These are phyloP conservation scores for Diutina mesorugosa DNA, from an alignment of 1,139 yeast genomes.

Conservation along the genomic window DNA sequence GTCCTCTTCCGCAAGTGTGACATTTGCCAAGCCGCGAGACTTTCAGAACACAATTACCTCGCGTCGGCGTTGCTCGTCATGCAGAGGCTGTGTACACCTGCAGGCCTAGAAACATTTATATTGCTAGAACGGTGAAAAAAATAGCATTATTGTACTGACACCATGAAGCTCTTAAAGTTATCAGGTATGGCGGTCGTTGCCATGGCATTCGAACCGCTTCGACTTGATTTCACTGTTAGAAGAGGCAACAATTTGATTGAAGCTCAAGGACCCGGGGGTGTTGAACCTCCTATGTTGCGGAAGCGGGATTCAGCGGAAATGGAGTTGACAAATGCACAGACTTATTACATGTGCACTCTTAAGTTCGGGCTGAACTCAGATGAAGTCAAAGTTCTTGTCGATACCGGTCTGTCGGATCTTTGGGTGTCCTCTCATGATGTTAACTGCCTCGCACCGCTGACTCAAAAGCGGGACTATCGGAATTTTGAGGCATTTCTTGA, in stretches of 20 bases:
- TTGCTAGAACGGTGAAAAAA: background rate
- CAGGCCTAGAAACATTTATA: background rate
- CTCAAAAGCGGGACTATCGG: background rate
- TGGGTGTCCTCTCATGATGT: conserved; percentile 30
- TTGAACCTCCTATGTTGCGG: background rate
- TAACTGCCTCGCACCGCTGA: background rate
- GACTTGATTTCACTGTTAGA: background rate
- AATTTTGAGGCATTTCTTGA: background rate
- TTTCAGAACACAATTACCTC: background rate
- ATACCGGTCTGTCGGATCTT: conserved; percentile 60
- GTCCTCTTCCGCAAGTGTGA: too few species aligned
- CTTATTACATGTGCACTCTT: background rate
- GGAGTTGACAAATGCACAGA: background rate
- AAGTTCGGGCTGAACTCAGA: conserved; percentile 41
- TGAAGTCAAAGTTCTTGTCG: conserved; percentile 39
- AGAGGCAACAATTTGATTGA: background rate
- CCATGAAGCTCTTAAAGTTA: background rate
- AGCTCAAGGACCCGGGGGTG: background rate
- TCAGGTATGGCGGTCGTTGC: background rate
- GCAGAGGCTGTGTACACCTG: background rate
- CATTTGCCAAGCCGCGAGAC: too few species aligned
- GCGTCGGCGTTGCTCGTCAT: background rate
- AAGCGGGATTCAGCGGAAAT: background rate
- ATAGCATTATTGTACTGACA: background rate
- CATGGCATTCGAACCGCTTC: background rate